Conservation (phyloP, 257 asterid genomes). For the Fraxinus anomala region DNA sequence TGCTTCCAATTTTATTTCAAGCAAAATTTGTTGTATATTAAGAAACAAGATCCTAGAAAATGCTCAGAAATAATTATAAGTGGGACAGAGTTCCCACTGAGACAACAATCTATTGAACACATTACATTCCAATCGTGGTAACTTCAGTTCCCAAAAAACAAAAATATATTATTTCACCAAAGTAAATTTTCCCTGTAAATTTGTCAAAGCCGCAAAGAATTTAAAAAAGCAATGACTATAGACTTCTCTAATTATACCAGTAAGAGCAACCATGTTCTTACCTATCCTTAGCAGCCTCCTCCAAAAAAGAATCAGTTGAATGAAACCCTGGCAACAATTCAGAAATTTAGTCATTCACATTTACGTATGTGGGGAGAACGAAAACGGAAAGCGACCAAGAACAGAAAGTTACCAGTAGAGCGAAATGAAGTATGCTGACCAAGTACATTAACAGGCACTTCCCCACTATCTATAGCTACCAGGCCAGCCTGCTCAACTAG, state of each 20-base stretch:
- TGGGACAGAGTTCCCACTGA: not conserved
- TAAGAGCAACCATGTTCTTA: constrained; percentile 33
- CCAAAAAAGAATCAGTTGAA: constrained; percentile 43
- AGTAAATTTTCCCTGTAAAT: not conserved
- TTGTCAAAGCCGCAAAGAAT: not conserved
- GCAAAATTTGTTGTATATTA: not conserved
- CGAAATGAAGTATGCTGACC: constrained; percentile 56
- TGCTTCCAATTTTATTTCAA: not conserved
- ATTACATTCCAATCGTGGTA: not conserved
- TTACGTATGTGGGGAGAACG: not conserved
- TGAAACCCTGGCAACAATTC: constrained; percentile 48
- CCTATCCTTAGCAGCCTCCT: constrained; percentile 66
- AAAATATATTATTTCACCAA: not conserved
- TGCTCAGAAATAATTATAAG: not conserved
- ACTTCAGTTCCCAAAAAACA: not conserved
- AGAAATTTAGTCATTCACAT: constrained; percentile 21
- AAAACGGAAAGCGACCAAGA: constrained; percentile 11
- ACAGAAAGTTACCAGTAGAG: constrained; percentile 50
- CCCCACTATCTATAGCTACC: constrained; percentile 42
- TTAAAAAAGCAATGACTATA: not conserved
- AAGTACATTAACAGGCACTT: constrained; percentile 42
- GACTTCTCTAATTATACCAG: not conserved
- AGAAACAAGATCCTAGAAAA: not conserved
- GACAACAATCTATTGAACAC: not conserved
- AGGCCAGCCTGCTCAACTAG: constrained; percentile 42